A percentile compares a stretch with the other conserved stretches of the same genome.
Conservation (phyloP, 805 yeast species). For the Cyberlindnera lachancei region DNA sequence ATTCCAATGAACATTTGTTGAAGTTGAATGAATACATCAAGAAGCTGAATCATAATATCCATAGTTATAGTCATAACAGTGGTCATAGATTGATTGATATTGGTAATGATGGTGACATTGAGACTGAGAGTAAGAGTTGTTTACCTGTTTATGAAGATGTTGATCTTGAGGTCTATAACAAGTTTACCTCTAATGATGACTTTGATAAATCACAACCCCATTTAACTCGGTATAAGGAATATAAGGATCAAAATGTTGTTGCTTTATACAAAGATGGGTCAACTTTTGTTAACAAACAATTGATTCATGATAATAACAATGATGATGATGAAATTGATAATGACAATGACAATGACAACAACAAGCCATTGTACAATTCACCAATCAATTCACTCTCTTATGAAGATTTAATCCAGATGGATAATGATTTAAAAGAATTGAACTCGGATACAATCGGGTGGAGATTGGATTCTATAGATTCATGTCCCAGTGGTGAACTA, state of each 20-base stretch:
- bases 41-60: too few relatives aligned
- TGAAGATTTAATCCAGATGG: slow-evolving; percentile 3
- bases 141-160: slow-evolving; percentile 1
- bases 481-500: slow-evolving; percentile 1
- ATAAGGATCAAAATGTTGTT: too few relatives aligned
- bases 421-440: slow-evolving; percentile 2
- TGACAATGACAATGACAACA: neutral
- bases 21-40: too few relatives aligned
- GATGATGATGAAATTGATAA: neutral
- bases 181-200: neutral
- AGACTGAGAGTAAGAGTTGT: too few relatives aligned
- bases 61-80: too few relatives aligned
- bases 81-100: too few relatives aligned
- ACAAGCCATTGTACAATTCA: neutral
- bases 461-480: slow-evolving; percentile 1
- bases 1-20: too few relatives aligned
- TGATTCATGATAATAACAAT: neutral
- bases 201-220: neutral
- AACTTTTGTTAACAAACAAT: neutral
- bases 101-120: too few relatives aligned
- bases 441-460: neutral
- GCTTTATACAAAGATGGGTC: too few relatives aligned
- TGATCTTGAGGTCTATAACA: neutral
- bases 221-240: too few relatives aligned
- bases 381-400: slow-evolving; percentile 5